A percentile compares a stretch with the other conserved stretches of the same genome.
phyloP scores from a whole-genome alignment of 441 rosid species.

The Bocquillonia castaneifolia region DNA sequence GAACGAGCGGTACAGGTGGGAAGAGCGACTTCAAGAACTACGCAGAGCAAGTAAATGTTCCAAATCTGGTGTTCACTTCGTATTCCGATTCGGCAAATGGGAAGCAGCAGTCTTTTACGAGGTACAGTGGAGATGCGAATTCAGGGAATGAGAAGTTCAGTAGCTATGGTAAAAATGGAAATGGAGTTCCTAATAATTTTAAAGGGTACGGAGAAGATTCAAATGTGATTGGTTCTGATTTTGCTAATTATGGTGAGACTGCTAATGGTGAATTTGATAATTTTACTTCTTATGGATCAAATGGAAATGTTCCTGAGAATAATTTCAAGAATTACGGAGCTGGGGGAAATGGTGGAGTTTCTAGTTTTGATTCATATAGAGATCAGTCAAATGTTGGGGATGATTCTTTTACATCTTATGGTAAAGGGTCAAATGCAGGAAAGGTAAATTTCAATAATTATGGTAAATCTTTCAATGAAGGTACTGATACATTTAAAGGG shows the following conservation, averaged over 20 bases:
- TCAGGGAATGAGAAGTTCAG: conserved; percentile 56
- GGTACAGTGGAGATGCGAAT: conserved; percentile 51
- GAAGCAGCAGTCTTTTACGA: conserved; percentile 42
- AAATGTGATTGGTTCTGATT: conserved; percentile 71
- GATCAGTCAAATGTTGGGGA: conserved; percentile 84
- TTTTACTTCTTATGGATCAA: conserved; percentile 67
- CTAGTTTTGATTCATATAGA: conserved; percentile 59
- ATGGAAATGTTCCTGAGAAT: conserved; percentile 64
- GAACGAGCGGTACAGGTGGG: conserved; percentile 58
- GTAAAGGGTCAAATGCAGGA: conserved; percentile 49
- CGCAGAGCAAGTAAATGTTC: conserved; percentile 49
- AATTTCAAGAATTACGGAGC: conserved; percentile 64
- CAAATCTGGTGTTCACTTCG: conserved; percentile 54
- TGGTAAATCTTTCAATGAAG: conserved; percentile 80
- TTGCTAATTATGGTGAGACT: conserved; percentile 57
- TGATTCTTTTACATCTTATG: conserved; percentile 72
- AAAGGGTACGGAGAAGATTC: conserved; percentile 46
- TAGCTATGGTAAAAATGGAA: conserved; percentile 67
- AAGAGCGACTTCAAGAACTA: conserved; percentile 54
- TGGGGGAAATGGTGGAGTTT: conserved; percentile 48
- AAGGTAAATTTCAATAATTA: conserved; percentile 61
- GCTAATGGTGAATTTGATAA: conserved; percentile 53
- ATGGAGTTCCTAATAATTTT: conserved; percentile 53
- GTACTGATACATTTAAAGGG: conserved; percentile 65
- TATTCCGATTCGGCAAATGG: conserved; percentile 57